A percentile compares a stretch with the other conserved stretches of the same genome.
Evolutionary conservation across 2,329 filamentous ascomycete species (phyloP).

Genomic region (Moelleriella libera): DNA sequence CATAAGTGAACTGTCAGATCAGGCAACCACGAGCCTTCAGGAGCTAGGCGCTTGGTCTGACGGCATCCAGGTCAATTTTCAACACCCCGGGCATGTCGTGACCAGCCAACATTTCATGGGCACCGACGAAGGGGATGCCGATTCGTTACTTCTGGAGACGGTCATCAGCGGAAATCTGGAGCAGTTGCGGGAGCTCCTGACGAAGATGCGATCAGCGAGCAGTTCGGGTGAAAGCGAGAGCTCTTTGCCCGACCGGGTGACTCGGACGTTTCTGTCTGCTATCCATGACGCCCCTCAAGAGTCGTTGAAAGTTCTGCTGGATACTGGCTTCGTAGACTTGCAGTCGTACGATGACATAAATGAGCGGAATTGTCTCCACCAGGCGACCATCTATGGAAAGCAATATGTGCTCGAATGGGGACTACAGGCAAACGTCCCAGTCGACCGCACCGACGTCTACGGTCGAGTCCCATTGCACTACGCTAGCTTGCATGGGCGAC

Average conservation of each 20-base stretch:
- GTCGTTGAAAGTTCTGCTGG: constrained; percentile 61
- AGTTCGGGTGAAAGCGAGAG: constrained; percentile 42
- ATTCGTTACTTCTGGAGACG: constrained; percentile 76
- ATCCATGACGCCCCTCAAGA: constrained; percentile 73
- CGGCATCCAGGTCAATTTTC: constrained; percentile 82
- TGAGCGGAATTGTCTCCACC: constrained; percentile 88
- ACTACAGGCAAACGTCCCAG: constrained; percentile 60
- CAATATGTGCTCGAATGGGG: constrained; percentile 63
- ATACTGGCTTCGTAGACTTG: constrained; percentile 75
- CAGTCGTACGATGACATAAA: constrained; percentile 95
- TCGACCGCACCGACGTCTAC: constrained; percentile 78
- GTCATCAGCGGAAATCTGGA: constrained; percentile 70
- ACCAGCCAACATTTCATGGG: constrained; percentile 52
- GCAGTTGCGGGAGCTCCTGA: constrained; percentile 67
- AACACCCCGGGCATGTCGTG: constrained; percentile 47
- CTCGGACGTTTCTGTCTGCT: constrained; percentile 77
- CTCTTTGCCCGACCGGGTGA: constrained; percentile 59
- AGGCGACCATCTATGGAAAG: constrained; percentile 90
- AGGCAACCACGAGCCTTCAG: constrained; percentile 89
- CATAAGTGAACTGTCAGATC: constrained; percentile 90
- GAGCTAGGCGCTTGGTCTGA: constrained; percentile 96
- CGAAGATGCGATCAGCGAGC: constrained; percentile 45
- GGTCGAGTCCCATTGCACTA: constrained; percentile 90
- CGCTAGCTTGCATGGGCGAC: constrained; percentile 83
- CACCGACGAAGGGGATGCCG: constrained; percentile 79